These are phyloP conservation scores for Hysterangium stoloniferum DNA, from an alignment of 768 basidiomycete genomes.

Conservation along the genomic window DNA sequence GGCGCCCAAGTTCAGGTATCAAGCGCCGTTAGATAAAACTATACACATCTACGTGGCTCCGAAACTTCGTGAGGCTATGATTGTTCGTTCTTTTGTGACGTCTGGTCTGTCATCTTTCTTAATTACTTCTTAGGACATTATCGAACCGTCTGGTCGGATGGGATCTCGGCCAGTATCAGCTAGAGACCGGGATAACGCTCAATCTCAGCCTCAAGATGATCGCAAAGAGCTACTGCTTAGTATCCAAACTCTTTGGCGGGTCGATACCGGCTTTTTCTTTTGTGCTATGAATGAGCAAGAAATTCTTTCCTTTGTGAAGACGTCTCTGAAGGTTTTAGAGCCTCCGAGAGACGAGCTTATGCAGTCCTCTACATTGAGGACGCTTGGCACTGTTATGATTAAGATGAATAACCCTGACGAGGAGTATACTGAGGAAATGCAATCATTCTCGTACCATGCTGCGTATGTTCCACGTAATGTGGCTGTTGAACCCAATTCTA, in stretches of 20 bases:
- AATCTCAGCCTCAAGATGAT: constrained; percentile 10
- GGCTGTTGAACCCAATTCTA: neutral
- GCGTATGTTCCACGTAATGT: neutral
- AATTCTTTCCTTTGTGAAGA: neutral
- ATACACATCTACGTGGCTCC: constrained; percentile 5
- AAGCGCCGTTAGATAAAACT: constrained; percentile 39
- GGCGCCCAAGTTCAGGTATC: constrained; percentile 49
- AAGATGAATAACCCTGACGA: constrained; percentile 2
- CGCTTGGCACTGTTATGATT: constrained; percentile 3
- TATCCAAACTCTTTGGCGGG: constrained; percentile 63
- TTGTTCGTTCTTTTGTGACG: neutral
- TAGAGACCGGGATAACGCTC: neutral
- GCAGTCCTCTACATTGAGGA: neutral
- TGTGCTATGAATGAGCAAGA: constrained; percentile 34
- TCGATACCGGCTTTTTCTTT: constrained; percentile 46
- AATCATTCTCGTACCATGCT: constrained; percentile 10
- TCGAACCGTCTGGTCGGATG: neutral
- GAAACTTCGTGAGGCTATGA: neutral
- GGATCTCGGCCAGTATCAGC: neutral
- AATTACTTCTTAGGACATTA: neutral
- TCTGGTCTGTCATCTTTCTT: neutral
- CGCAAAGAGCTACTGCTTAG: constrained; percentile 63
- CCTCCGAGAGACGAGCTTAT: constrained; percentile 21
- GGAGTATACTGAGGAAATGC: constrained; percentile 6
- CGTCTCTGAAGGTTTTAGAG: neutral